Evolutionary conservation across 108 stramenopile species (phyloP).

Genomic region (Nitzschia sp.): DNA sequence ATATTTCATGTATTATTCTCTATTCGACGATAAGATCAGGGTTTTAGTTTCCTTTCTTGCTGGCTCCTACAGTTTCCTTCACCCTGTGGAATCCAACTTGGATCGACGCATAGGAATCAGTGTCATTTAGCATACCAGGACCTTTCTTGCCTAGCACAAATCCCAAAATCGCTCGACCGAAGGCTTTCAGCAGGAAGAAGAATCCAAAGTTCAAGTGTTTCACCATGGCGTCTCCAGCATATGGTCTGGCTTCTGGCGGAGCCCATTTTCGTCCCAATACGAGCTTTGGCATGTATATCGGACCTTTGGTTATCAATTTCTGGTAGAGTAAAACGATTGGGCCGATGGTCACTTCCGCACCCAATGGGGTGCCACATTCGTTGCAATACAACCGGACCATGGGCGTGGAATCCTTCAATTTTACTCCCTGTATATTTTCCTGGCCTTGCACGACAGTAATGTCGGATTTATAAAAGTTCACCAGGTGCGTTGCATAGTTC

Average conservation of each 20-base stretch:
- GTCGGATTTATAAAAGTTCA: constrained; percentile 13
- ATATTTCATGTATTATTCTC: too few relatives aligned
- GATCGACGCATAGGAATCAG: background rate
- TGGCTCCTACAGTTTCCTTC: background rate
- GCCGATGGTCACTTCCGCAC: background rate
- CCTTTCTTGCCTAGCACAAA: background rate
- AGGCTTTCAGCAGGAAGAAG: background rate
- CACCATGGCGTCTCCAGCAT: background rate
- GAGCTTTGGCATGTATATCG: background rate
- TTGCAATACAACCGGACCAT: constrained; percentile 5
- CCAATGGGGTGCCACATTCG: constrained; percentile 5
- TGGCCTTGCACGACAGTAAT: background rate
- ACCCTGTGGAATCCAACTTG: background rate
- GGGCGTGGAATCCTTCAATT: background rate
- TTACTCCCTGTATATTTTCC: background rate
- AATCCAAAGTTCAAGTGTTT: background rate
- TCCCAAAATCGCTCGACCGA: background rate
- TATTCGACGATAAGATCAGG: too few relatives aligned
- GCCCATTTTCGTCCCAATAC: constrained; percentile 2
- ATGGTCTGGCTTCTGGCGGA: background rate
- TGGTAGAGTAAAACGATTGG: background rate
- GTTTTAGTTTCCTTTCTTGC: background rate
- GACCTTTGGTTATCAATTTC: constrained; percentile 1
- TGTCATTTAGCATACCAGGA: background rate
- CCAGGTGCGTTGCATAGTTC: background rate